Base-by-base conservation (phyloP, 1,284 basidiomycete species). In the Stereum hirsutum region DNA sequence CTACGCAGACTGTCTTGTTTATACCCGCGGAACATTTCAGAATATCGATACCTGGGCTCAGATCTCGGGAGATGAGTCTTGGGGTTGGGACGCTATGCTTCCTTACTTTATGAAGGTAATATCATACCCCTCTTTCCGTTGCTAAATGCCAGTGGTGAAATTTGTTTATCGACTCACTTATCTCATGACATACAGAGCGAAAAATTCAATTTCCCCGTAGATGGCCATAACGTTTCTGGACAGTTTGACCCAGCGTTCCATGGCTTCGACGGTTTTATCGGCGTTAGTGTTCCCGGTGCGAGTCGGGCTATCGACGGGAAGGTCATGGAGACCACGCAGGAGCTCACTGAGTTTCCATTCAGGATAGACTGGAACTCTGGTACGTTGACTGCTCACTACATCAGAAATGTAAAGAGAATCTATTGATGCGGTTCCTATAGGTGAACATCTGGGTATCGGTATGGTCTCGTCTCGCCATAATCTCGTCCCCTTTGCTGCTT, bases 391-490 rank as follows among this genome's bases (percentile, higher is more conserved):
- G n/a, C n/a, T n/a, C n/a, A n/a, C n/a, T n/a, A n/a, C n/a, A n/a
- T n/a, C n/a, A n/a, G n/a, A n/a, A n/a, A n/a, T n/a, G n/a, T n/a
- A n/a, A n/a, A n/a, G n/a, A n/a, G n/a, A n/a, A n/a, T n/a, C n/a
- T n/a, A n/a, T n/a, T n/a, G n/a, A n/a, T n/a, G n/a, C n/a, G n/a
- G n/a, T n/a, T n/a, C n/a, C n/a, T n/a, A n/a, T n/a, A n/a, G n/a
- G n/a, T n/a, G n/a, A n/a, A n/a, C n/a, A n/a, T n/a, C n/a, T 64
- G 25, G 67, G 69, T 17, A 50, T 70, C 25, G 64, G 69, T 60
- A 39, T 40, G 59, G 35, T 36, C 3, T n/a, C n/a, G 28, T n/a
- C n/a, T n/a, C n/a, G n/a, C n/a, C n/a, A n/a, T n/a, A 30, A 30
- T 30, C 5, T 5, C 26, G 28, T 20, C 23, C 33, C 6, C 15